Evolutionary conservation across 129 eudicot genomes (phyloP).

Genomic region (Mikania micrantha): DNA sequence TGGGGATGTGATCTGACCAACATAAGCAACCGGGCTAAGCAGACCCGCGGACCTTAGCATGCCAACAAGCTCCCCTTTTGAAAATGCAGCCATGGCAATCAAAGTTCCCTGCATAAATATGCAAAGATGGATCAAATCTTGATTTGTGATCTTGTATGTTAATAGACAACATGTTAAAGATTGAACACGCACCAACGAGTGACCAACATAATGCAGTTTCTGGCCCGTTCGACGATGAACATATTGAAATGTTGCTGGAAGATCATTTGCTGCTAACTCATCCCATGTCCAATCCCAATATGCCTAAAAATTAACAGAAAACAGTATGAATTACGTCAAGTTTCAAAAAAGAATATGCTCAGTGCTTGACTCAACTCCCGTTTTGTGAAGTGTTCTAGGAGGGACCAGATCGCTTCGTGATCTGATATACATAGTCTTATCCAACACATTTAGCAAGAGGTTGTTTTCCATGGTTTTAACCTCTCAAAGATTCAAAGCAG

Average conservation of each 20-base stretch:
- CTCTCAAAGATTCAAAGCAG: no score
- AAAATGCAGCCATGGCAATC: conserved; percentile 57
- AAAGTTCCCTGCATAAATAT: conserved; percentile 54
- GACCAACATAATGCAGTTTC: conserved; percentile 66
- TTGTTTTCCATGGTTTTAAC: no score
- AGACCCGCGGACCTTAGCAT: conserved; percentile 56
- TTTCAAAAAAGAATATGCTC: no score
- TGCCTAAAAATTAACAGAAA: conserved; percentile 33
- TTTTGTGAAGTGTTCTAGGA: no score
- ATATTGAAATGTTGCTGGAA: conserved; percentile 55
- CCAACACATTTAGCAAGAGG: no score
- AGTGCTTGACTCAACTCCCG: no score
- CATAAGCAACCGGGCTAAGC: conserved; percentile 61
- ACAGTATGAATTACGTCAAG: not conserved
- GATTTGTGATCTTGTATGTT: not conserved
- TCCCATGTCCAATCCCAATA: conserved; percentile 88
- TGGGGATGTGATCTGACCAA: conserved; percentile 58
- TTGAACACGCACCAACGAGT: conserved; percentile 45
- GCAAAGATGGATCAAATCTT: not conserved
- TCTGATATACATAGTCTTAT: no score
- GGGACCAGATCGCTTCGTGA: no score
- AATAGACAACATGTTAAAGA: not conserved
- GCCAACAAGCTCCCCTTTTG: conserved; percentile 49
- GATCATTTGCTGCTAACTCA: conserved; percentile 60
- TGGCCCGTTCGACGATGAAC: conserved; percentile 52